Percentiles rank a stretch among this genome's conserved stretches.
Evolutionary conservation across 2,329 filamentous ascomycete genomes (phyloP).

Genomic region (Claviceps spartinae): DNA sequence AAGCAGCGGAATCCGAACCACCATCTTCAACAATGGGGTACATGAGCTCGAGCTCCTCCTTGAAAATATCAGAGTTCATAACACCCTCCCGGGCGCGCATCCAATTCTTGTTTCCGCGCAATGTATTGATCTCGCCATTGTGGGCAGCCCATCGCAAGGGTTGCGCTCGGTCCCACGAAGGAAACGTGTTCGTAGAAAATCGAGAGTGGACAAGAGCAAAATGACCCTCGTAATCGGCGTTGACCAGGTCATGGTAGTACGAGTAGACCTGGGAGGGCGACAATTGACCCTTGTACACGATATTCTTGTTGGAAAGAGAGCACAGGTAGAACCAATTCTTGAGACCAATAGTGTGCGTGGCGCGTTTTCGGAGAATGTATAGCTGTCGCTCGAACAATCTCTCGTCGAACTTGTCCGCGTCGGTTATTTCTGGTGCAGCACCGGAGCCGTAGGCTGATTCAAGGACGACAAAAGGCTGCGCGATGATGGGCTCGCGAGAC

Average conservation of each 20-base stretch:
- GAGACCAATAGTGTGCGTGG: constrained; percentile 84
- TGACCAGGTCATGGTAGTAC: constrained; percentile 94
- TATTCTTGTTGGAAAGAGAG: constrained; percentile 94
- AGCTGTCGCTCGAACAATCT: constrained; percentile 83
- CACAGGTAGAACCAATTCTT: constrained; percentile 99
- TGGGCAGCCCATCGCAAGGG: constrained; percentile 93
- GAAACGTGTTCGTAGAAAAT: constrained; percentile 97
- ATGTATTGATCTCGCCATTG: constrained; percentile 96
- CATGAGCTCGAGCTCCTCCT: constrained; percentile 76
- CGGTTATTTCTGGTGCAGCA: constrained; percentile 62
- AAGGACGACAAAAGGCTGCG: constrained; percentile 90
- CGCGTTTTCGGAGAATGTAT: constrained; percentile 86
- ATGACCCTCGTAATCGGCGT: constrained; percentile 93
- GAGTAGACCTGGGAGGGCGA: constrained; percentile 92
- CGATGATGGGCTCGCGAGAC: constrained; percentile 86
- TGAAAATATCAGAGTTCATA: constrained; percentile 84
- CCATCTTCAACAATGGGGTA: constrained; percentile 95
- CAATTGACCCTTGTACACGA: constrained; percentile 96
- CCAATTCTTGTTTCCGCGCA: constrained; percentile 98
- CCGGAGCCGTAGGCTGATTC: constrained; percentile 73
- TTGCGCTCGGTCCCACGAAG: constrained; percentile 95
- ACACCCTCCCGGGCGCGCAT: constrained; percentile 95
- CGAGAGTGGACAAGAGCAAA: constrained; percentile 94
- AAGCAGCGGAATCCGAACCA: constrained; percentile 90
- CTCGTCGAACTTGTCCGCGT: constrained; percentile 71